Evolutionary conservation across 192 early-diverging fungal species (phyloP).

Genomic region (Backusella macrospora): DNA sequence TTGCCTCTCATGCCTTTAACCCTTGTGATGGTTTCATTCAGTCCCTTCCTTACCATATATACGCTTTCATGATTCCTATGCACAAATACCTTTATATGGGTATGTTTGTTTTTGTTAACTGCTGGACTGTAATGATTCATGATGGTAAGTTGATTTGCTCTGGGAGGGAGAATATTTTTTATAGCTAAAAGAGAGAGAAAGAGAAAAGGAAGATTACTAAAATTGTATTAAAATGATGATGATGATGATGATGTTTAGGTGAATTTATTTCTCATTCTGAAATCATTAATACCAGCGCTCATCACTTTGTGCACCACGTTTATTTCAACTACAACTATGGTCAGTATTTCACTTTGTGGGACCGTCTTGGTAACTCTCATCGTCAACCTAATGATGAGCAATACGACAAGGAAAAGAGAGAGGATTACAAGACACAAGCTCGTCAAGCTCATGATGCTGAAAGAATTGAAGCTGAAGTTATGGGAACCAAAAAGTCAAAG

Average conservation of each 20-base stretch:
- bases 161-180: too few species aligned
- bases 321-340: conserved; percentile 99
- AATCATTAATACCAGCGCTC: conserved; percentile 88
- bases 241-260: conserved; percentile 34
- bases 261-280: conserved; percentile 70
- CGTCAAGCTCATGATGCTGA: conserved; percentile 70
- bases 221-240: neutral
- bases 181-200: neutral
- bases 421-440: conserved; percentile 64
- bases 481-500: neutral
- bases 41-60: conserved; percentile 91
- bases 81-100: conserved; percentile 85
- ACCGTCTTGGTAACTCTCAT: conserved; percentile 70
- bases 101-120: conserved; percentile 85
- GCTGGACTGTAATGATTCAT: conserved; percentile 98
- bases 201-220: neutral
- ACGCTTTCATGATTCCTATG: conserved; percentile 89
- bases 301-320: conserved; percentile 95
- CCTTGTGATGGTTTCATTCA: conserved; percentile 93
- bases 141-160: conserved; percentile 60
- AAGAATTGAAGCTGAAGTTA: conserved; percentile 41
- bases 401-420: conserved; percentile 61
- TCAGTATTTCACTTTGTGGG: conserved; percentile 97
- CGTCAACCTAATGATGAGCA: conserved; percentile 69
- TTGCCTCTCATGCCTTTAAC: conserved; percentile 94